Conservation (phyloP, 345 rosid genomes). For the Eutrema japonicum region DNA sequence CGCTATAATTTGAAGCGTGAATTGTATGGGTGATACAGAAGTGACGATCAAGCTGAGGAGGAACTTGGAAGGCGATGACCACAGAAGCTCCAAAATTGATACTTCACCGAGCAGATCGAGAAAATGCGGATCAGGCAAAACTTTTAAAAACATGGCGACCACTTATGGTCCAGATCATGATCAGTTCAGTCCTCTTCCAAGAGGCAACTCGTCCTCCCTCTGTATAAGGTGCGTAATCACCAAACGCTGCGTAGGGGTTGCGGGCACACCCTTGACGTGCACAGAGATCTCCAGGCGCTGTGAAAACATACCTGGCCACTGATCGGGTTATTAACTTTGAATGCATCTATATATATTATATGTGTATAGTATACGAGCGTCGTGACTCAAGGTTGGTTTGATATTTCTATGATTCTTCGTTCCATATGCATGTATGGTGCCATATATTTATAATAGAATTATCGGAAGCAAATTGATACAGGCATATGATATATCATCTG, state of each 20-base stretch:
- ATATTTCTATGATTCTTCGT: background rate
- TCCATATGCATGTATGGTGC: background rate
- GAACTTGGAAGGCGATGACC: background rate
- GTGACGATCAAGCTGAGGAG: background rate
- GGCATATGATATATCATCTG: background rate
- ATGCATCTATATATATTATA: background rate
- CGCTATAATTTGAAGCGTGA: background rate
- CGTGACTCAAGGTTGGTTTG: background rate
- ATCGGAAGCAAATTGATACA: too few species aligned
- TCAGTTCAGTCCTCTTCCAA: background rate
- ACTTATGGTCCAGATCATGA: background rate
- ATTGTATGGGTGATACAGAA: slow-evolving; percentile 5
- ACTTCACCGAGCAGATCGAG: background rate
- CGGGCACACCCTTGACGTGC: background rate
- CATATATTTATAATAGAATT: background rate
- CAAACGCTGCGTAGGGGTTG: background rate
- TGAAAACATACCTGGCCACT: background rate
- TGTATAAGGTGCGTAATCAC: background rate
- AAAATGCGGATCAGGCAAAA: background rate
- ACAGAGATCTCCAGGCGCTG: background rate
- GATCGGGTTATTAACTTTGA: background rate
- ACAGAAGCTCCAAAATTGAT: background rate
- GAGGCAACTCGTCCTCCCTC: background rate
- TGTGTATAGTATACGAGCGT: background rate
- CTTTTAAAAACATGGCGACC: background rate